A percentile compares a stretch with the other conserved stretches of the same genome.
phyloP scores from a whole-genome alignment of 495 filamentous ascomycete genomes.

The Xylaria longipes region DNA sequence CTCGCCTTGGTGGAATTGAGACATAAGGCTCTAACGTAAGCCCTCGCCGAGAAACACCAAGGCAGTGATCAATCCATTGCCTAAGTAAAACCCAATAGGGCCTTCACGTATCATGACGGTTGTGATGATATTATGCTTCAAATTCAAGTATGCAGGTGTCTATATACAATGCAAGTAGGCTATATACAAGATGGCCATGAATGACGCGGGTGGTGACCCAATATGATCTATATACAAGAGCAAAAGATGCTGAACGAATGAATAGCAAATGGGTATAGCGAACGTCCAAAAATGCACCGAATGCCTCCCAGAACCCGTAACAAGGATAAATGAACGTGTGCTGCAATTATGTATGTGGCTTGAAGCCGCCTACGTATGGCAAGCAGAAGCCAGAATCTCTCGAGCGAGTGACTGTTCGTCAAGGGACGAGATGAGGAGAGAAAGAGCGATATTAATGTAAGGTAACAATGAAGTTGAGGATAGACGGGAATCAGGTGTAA shows the following conservation, averaged over 20 bases:
- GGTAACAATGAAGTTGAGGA: not conserved
- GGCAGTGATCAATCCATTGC: not conserved
- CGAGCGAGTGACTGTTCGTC: not conserved
- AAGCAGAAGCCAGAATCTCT: not conserved
- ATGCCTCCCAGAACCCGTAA: not conserved
- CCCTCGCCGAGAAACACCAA: not conserved
- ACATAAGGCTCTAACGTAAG: not conserved
- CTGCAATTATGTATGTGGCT: not conserved
- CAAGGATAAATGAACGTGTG: not conserved
- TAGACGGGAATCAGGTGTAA: not conserved
- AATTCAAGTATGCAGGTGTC: slow-evolving; percentile 7
- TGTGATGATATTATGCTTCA: not conserved
- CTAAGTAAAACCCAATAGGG: not conserved
- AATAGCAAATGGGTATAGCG: slow-evolving; percentile 1
- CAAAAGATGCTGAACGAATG: not conserved
- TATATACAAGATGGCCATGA: slow-evolving; percentile 2
- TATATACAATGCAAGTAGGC: slow-evolving; percentile 24
- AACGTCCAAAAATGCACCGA: not conserved
- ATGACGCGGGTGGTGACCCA: slow-evolving; percentile 9
- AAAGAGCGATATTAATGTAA: not conserved
- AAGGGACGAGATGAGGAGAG: not conserved
- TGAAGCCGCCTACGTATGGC: not conserved
- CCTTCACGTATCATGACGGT: not conserved
- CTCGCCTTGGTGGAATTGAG: not conserved
- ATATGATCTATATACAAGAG: slow-evolving; percentile 19